Evolutionary conservation across 179 eudicot species (phyloP).

Genomic region (Vitellaria paradoxa): DNA sequence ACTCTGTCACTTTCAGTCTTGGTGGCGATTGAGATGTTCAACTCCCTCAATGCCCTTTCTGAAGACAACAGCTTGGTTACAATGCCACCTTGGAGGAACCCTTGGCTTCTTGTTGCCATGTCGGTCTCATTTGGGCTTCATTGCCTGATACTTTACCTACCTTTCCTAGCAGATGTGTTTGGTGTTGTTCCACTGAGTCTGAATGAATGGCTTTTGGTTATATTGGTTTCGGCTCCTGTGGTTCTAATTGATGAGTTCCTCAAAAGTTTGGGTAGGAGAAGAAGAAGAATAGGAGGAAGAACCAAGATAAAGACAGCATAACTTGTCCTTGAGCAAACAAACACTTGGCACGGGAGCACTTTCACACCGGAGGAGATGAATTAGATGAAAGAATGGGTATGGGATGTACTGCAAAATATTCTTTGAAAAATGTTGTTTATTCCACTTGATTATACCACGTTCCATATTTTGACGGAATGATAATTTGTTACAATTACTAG

Average conservation of each 20-base stretch:
- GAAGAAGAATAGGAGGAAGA: conserved; percentile 29
- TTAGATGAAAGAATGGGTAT: background rate
- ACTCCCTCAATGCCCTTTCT: conserved; percentile 83
- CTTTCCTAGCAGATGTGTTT: conserved; percentile 68
- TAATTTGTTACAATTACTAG: background rate
- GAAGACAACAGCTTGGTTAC: conserved; percentile 74
- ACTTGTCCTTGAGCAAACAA: background rate
- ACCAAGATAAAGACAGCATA: conserved; percentile 36
- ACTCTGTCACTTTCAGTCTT: conserved; percentile 86
- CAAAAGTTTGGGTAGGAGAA: conserved; percentile 42
- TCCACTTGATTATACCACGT: background rate
- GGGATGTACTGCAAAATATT: conserved; percentile 4
- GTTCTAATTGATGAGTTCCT: conserved; percentile 69
- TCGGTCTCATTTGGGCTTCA: conserved; percentile 68
- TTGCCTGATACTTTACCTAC: conserved; percentile 76
- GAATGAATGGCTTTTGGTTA: conserved; percentile 77
- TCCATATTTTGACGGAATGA: background rate
- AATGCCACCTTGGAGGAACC: conserved; percentile 94
- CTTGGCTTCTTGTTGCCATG: conserved; percentile 83
- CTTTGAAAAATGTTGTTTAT: conserved; percentile 7
- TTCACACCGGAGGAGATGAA: background rate
- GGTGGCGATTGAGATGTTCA: conserved; percentile 91
- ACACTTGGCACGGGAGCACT: background rate
- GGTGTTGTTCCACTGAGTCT: conserved; percentile 66
- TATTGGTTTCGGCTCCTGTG: conserved; percentile 58